Evolutionary conservation across 192 early-diverging fungal genomes (phyloP).

Genomic region (Pilobolus umbonatus): DNA sequence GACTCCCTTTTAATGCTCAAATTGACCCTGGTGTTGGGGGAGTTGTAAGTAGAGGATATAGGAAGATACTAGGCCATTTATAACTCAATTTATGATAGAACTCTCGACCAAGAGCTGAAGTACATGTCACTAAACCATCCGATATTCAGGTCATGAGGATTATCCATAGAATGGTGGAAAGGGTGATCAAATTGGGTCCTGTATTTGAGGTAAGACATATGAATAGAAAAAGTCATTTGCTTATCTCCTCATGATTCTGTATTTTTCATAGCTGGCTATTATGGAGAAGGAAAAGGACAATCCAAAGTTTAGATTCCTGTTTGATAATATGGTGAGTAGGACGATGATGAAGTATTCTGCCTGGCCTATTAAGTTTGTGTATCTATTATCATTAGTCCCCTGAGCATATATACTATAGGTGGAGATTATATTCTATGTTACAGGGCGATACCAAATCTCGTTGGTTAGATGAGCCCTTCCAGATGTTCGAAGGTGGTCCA

Average conservation of each 20-base stretch:
- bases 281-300: constrained; percentile 61
- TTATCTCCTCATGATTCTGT: constrained; percentile 34
- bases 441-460: constrained; percentile 71
- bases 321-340: constrained; percentile 62
- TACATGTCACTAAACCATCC: constrained; percentile 58
- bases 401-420: constrained; percentile 88
- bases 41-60: neutral
- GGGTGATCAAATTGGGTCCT: constrained; percentile 69
- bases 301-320: constrained; percentile 67
- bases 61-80: neutral
- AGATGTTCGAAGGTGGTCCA: constrained; percentile 80
- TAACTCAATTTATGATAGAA: constrained; percentile 2
- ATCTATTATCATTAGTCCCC: constrained; percentile 36
- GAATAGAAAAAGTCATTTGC: neutral
- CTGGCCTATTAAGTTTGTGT: neutral
- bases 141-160: constrained; percentile 48
- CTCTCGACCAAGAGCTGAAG: constrained; percentile 52
- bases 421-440: constrained; percentile 85
- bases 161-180: constrained; percentile 85
- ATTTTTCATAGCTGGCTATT: too few species aligned
- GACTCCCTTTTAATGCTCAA: constrained; percentile 62
- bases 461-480: constrained; percentile 79
- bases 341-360: too few species aligned
- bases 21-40: constrained; percentile 17
- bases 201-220: constrained; percentile 52